phyloP scores from a whole-genome alignment of 1,284 basidiomycete genomes.

The Baeospora myosura region DNA sequence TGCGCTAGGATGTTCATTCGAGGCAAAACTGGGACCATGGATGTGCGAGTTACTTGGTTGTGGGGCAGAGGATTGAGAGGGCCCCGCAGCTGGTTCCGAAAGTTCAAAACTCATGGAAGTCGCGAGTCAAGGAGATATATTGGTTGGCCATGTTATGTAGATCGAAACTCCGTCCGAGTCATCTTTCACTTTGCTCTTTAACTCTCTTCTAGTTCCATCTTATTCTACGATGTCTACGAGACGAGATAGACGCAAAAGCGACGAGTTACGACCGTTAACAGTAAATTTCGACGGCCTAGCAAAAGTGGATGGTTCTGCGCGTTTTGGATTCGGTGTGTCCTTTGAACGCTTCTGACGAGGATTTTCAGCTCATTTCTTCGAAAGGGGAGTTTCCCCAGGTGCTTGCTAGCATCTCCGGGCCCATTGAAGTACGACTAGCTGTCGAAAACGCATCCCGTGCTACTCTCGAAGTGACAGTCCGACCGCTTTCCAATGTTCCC shows the following conservation, averaged over 20 bases:
- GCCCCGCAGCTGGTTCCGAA: too few species aligned
- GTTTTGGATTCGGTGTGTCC: constrained; percentile 50
- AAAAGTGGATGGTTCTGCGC: constrained; percentile 59
- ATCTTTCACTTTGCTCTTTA: background rate
- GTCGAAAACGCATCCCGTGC: constrained; percentile 64
- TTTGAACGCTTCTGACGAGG: constrained; percentile 1
- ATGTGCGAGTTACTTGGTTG: too few species aligned
- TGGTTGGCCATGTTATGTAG: background rate
- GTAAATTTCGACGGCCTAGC: constrained; percentile 37
- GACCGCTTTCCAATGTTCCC: constrained; percentile 59
- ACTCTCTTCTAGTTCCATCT: too few species aligned
- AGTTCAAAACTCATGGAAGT: too few species aligned
- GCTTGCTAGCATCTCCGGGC: constrained; percentile 66
- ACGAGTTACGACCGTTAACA: background rate
- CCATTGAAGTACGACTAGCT: constrained; percentile 63
- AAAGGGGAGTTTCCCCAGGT: constrained; percentile 38
- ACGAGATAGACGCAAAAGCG: background rate
- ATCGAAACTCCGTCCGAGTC: background rate
- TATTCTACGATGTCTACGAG: background rate
- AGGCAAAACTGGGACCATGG: too few species aligned
- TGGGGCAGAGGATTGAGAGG: too few species aligned
- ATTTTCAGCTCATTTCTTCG: constrained; percentile 1
- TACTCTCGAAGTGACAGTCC: constrained; percentile 61
- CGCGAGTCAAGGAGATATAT: too few species aligned
- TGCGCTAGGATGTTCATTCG: too few species aligned